phyloP scores from a whole-genome alignment of 352 stramenopile species.

The Globisporangium cederbergense region DNA sequence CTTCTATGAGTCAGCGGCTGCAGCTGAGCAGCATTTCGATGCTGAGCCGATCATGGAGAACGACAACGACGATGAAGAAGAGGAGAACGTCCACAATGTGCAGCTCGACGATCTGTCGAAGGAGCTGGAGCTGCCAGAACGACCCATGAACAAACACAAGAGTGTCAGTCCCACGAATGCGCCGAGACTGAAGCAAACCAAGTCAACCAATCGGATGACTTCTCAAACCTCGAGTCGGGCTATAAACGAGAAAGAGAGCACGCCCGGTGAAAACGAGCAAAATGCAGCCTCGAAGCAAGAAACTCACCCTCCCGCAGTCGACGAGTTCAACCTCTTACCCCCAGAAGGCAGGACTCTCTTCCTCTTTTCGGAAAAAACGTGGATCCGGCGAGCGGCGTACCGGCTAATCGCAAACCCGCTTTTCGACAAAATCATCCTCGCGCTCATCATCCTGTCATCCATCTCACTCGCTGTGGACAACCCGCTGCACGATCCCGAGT shows the following conservation, averaged over 20 bases:
- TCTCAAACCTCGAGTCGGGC: not conserved
- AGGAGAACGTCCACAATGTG: conserved; percentile 31
- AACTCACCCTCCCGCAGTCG: conserved; percentile 3
- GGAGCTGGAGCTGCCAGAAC: conserved; percentile 11
- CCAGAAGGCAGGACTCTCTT: conserved; percentile 35
- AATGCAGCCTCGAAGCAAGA: too few relatives aligned
- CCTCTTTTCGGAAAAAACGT: conserved; percentile 45
- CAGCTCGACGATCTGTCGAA: conserved; percentile 21
- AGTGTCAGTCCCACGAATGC: not conserved
- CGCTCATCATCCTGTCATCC: conserved; percentile 81
- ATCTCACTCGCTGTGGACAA: conserved; percentile 87
- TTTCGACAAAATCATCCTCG: conserved; percentile 83
- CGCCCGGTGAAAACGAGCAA: not conserved
- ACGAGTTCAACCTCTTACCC: conserved; percentile 15
- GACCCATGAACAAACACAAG: not conserved
- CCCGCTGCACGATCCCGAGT: conserved; percentile 62
- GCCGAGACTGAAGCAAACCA: not conserved
- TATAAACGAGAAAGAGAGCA: not conserved
- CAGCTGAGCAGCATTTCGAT: conserved; percentile 3
- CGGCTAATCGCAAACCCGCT: conserved; percentile 52
- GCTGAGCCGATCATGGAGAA: conserved; percentile 9
- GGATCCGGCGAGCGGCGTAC: conserved; percentile 32
- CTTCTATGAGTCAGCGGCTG: conserved; percentile 12
- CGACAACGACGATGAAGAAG: conserved; percentile 33
- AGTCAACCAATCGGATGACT: not conserved